Base-by-base conservation (phyloP, 2,329 filamentous ascomycete species). In the Trichoderma atrobrunneum region DNA sequence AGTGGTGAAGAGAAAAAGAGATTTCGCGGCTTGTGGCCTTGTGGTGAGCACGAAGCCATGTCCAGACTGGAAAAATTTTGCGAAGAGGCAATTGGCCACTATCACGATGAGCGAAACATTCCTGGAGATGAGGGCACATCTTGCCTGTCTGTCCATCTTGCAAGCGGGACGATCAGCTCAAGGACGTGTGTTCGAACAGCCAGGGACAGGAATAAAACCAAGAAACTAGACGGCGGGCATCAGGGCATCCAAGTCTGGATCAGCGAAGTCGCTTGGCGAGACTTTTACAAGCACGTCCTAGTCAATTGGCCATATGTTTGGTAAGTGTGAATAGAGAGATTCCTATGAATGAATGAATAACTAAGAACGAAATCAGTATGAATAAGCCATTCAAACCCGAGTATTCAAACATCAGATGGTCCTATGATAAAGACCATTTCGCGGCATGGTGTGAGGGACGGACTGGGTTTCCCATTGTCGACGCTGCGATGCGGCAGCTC, bases 281-380 rank as follows among this genome's bases (percentile, higher is more conserved):
- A 97, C 77, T 97, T 97, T 78, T 97, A 97, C 82, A 93, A 91
- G 77, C 93, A 96, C 79, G 92, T 97, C 3, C 82, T 97, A 6
- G 92, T 91, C 0, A 84, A 95, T 73, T 97, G 93, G 93, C 95
- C 95, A 0, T 95, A 94, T 76, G 85, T 94, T 7, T 93, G 91
- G 90, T 90, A 81, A 78, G 86, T 80, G 24, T 24, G 62, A 18
- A 54, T 8, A 16, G 3, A 26, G 7, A 26, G 1, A 11, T 32
- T n/a, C 2, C 32, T 36, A 16, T 7, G 4, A 11, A 18, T 69
- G 16, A 11, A n/a, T 34, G 2, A 7, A 26, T n/a, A 26, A 11
- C 74, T 76, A 68, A 74, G 4, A 51, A 11, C 18, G 7, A 26
- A 4, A 18, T 30, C 32, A 80, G 83, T 69, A 89, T 89, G 87